Evolutionary conservation across 108 stramenopile species (phyloP).

Genomic region (Nitzschia inconspicua): DNA sequence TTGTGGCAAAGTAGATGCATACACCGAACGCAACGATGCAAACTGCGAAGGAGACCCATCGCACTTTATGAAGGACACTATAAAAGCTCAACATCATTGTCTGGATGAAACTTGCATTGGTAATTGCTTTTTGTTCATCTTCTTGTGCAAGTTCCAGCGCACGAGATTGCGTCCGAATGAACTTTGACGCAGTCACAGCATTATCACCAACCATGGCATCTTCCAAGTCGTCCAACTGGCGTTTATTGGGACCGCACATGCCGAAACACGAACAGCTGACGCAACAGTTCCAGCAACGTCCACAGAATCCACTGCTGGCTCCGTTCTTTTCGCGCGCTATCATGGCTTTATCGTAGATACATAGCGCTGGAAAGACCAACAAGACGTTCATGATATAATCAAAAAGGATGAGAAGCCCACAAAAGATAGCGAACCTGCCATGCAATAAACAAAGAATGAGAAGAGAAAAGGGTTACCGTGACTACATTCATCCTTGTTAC

Average conservation of each 20-base stretch:
- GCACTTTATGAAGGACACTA: constrained; percentile 32
- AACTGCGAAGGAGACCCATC: constrained; percentile 28
- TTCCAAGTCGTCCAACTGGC: neutral
- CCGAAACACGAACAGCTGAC: constrained; percentile 4
- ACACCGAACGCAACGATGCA: constrained; percentile 18
- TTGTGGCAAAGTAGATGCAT: constrained; percentile 22
- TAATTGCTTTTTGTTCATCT: too few species aligned
- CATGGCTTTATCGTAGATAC: constrained; percentile 40
- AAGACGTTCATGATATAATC: constrained; percentile 48
- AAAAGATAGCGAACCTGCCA: constrained; percentile 46
- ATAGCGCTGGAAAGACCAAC: constrained; percentile 54
- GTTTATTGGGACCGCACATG: constrained; percentile 10
- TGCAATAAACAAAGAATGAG: neutral
- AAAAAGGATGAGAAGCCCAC: constrained; percentile 52
- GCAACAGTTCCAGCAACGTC: constrained; percentile 3
- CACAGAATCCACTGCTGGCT: neutral
- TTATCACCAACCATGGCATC: too few species aligned
- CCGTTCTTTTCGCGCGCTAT: neutral
- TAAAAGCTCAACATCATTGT: constrained; percentile 30
- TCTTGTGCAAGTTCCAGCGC: too few species aligned
- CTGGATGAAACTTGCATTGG: constrained; percentile 29
- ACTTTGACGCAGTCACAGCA: too few species aligned
- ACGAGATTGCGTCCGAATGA: too few species aligned
- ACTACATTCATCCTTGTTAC: neutral
- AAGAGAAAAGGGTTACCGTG: neutral